Percentiles rank a stretch among this genome's conserved stretches.
phyloP scores from a whole-genome alignment of 257 asterid genomes.

The Leonotis leonurus region DNA sequence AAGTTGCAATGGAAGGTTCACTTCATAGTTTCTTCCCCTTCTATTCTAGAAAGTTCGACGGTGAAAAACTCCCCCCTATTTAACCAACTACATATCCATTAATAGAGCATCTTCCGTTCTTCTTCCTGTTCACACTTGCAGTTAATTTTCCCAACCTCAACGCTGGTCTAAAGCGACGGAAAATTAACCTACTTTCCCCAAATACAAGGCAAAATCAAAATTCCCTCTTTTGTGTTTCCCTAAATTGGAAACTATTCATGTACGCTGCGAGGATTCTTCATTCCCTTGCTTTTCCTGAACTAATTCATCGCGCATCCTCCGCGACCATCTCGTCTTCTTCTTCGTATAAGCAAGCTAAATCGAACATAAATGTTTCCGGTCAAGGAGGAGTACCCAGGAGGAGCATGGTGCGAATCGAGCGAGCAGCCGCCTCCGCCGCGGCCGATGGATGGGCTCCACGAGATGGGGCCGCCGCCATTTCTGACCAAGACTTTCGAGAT shows the following conservation, averaged over 20 bases:
- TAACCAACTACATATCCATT: not conserved
- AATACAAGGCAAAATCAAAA: not conserved
- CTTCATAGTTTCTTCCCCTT: not conserved
- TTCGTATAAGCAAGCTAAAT: not conserved
- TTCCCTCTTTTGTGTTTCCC: not conserved
- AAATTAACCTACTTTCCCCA: constrained; percentile 20
- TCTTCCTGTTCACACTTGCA: not conserved
- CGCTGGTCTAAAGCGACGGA: too few relatives aligned
- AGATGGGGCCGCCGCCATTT: constrained; percentile 81
- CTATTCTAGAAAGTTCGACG: constrained; percentile 54
- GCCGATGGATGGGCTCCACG: constrained; percentile 82
- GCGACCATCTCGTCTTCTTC: not conserved
- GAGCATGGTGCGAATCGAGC: constrained; percentile 8
- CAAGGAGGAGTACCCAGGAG: constrained; percentile 46
- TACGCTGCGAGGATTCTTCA: not conserved
- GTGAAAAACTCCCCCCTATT: not conserved
- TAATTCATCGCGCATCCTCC: not conserved
- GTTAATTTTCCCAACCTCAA: too few relatives aligned
- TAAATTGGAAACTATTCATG: not conserved
- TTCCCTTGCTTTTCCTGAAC: not conserved
- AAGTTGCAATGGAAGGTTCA: constrained; percentile 17
- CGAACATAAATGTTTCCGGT: constrained; percentile 24
- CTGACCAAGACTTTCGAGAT: constrained; percentile 74
- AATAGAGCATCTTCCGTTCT: not conserved
- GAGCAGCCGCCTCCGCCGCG: constrained; percentile 30